phyloP scores from a whole-genome alignment of 177 flowering plant genomes.

The Vitis hybrid region DNA sequence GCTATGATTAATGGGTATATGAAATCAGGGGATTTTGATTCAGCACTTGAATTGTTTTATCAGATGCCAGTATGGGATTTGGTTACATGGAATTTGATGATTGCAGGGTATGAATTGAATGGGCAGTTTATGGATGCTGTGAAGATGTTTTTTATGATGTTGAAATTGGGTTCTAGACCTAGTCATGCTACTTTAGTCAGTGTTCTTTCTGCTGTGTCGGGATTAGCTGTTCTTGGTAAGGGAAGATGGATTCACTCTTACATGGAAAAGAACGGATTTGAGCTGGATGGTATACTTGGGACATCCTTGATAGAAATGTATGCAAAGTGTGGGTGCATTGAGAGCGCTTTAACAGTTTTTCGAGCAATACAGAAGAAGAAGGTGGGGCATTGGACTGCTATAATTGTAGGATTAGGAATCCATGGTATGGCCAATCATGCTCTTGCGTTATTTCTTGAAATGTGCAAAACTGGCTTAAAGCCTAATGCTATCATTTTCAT shows the following conservation, averaged over 20 bases:
- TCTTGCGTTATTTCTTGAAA: conserved; percentile 16
- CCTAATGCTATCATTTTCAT: conserved; percentile 25
- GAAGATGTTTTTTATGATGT: conserved; percentile 15
- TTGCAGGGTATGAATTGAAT: conserved; percentile 35
- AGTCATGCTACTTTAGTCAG: conserved; percentile 22
- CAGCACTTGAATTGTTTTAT: conserved; percentile 29
- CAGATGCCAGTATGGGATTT: conserved; percentile 23
- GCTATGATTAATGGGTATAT: conserved; percentile 50
- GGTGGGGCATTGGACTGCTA: conserved; percentile 33
- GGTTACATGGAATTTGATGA: conserved; percentile 43
- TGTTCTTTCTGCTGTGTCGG: conserved; percentile 25
- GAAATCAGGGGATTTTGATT: conserved; percentile 27
- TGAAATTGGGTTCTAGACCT: conserved; percentile 15
- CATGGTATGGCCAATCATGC: conserved; percentile 22
- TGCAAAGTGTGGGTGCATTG: conserved; percentile 32
- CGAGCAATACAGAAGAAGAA: conserved; percentile 20
- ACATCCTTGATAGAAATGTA: conserved; percentile 32
- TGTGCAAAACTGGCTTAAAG: conserved; percentile 19
- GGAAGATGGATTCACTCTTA: conserved; percentile 29
- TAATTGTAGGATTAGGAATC: conserved; percentile 23
- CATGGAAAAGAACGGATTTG: conserved; percentile 20
- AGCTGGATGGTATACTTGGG: conserved; percentile 23
- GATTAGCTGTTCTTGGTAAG: conserved; percentile 19
- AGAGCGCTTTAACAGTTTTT: conserved; percentile 22
- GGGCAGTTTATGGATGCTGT: conserved; percentile 19